These are phyloP conservation scores for Cyberlindnera xylosilytica DNA, from an alignment of 805 yeast genomes.

Conservation along the genomic window DNA sequence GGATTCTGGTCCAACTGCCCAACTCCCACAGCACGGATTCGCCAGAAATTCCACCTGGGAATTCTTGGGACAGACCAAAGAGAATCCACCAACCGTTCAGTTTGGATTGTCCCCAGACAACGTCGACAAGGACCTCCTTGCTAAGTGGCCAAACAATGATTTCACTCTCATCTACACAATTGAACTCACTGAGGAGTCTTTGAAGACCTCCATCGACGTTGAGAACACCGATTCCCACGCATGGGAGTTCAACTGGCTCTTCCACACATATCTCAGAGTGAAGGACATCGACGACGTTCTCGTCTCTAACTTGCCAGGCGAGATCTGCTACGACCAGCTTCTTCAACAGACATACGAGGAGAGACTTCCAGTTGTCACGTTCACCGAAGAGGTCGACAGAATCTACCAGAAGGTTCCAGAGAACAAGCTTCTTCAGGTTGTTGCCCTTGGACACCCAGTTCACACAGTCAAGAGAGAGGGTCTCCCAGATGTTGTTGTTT, in stretches of 20 bases:
- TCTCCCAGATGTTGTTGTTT: constrained; percentile 74
- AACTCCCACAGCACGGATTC: constrained; percentile 94
- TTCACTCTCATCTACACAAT: constrained; percentile 76
- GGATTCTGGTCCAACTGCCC: constrained; percentile 52
- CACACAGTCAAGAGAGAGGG: constrained; percentile 65
- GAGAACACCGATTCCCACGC: constrained; percentile 60
- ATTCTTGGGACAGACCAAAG: constrained; percentile 79
- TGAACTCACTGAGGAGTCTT: constrained; percentile 50
- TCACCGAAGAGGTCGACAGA: constrained; percentile 80
- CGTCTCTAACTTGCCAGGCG: constrained; percentile 76
- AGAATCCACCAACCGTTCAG: constrained; percentile 74
- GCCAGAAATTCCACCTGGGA: constrained; percentile 93
- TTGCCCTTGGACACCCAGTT: constrained; percentile 65
- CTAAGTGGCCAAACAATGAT: constrained; percentile 50
- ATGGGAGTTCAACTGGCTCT: constrained; percentile 89
- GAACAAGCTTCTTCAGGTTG: constrained; percentile 59
- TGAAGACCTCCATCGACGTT: constrained; percentile 72
- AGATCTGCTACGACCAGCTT: constrained; percentile 73
- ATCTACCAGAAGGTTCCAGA: constrained; percentile 65
- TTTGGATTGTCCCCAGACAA: constrained; percentile 88
- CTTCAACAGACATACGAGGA: constrained; percentile 59
- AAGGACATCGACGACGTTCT: constrained; percentile 75
- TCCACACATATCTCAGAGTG: constrained; percentile 83
- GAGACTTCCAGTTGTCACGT: constrained; percentile 64
- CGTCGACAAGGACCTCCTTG: constrained; percentile 68